phyloP scores from a whole-genome alignment of 257 asterid genomes.

The Penstemon davidsonii region DNA sequence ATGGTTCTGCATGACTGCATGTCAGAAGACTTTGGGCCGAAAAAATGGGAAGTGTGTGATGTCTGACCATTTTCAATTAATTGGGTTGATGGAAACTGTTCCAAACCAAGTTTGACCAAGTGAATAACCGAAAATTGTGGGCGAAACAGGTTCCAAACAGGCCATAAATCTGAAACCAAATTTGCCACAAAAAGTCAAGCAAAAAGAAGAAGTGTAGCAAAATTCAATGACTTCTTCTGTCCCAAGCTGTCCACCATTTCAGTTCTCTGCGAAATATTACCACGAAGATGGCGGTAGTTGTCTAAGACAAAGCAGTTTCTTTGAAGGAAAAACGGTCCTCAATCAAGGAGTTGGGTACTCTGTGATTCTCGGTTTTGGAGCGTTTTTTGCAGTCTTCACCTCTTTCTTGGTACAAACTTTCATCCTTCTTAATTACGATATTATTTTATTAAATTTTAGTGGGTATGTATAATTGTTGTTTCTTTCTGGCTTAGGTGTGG shows the following conservation, averaged over 20 bases:
- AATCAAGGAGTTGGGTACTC: constrained; percentile 87
- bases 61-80: too few relatives aligned
- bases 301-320: constrained; percentile 73
- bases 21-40: too few relatives aligned
- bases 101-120: too few relatives aligned
- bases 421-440: too few relatives aligned
- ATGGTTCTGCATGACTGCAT: too few relatives aligned
- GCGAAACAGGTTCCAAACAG: too few relatives aligned
- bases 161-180: neutral
- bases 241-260: constrained; percentile 66
- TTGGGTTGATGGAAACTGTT: too few relatives aligned
- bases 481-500: constrained; percentile 65
- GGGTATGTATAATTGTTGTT: too few relatives aligned
- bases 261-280: constrained; percentile 66
- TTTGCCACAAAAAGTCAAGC: constrained; percentile 8
- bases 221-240: constrained; percentile 50
- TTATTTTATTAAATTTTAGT: too few relatives aligned
- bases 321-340: constrained; percentile 72
- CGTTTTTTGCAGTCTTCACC: constrained; percentile 78
- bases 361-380: constrained; percentile 93
- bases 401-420: constrained; percentile 63
- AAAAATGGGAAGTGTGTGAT: too few relatives aligned
- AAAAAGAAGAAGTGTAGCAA: neutral
- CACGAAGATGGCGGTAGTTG: constrained; percentile 50
- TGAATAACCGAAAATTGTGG: too few relatives aligned